Evolutionary conservation across 192 early-diverging fungal genomes (phyloP), one percentile per base, ranked within the genome.

Genomic region (Coemansia pectinata): DNA sequence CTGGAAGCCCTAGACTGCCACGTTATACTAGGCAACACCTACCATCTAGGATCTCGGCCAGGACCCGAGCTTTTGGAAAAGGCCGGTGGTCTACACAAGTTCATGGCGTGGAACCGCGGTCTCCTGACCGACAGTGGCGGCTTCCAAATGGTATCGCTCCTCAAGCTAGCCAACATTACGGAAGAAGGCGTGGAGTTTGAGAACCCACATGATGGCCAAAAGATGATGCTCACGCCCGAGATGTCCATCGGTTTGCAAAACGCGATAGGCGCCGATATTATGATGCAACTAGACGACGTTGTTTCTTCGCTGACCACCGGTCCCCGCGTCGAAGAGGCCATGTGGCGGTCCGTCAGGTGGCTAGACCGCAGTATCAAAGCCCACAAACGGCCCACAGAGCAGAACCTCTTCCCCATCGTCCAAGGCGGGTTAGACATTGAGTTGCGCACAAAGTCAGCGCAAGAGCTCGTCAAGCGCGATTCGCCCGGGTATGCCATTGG

Each of bases 271-370:
- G 91, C 92, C 1, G 94, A 93, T 69, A 93, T 95, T 21, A 93
- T 95, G 87, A 95, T 95, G 94, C 94, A 95, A 71, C 78, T 95
- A 68, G 94, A 95, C 69, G 94, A 95, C 74, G 94, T 95, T 3
- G 91, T 95, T 3, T 93, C 92, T 3, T 93, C 92, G 48, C 70
- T 95, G 52, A 90, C 90, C 1, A 91, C 88, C 11, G 92, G 94
- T 4, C 86, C 90, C 14, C 86, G 94, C 60, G 91, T 95, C 2
- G 94, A 94, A 70, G 94, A 95, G 74, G 94, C 94, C 42, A 95
- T 95, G 94, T 87, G 87, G 86, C 85, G 94, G 74, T 93, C 91
- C 23, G 89, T 95, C 57, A 88, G 94, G 44, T 95, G 94, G 93
- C 82, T 95, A 48, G 94, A 95, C 77, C 84, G 94, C 70, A 90